Evolutionary conservation across 805 yeast species (phyloP).

Genomic region (Barnettozyma wickerhamii): DNA sequence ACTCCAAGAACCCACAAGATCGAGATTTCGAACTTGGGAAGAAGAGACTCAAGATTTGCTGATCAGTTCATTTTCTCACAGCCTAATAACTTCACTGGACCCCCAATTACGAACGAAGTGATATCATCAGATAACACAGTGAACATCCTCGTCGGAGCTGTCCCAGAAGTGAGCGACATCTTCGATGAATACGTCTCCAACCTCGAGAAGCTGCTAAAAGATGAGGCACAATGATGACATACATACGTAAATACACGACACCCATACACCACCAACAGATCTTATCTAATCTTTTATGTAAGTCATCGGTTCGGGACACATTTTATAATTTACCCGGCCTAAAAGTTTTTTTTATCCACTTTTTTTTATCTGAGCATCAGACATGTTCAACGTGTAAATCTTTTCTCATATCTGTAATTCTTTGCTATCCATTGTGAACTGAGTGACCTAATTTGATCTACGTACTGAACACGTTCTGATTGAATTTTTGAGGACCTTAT

Average conservation of each 20-base stretch:
- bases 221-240: background rate
- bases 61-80: constrained; percentile 9
- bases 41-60: background rate
- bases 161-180: background rate
- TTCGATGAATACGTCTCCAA: background rate
- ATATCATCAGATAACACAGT: constrained; percentile 1
- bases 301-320: constrained; percentile 3
- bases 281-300: background rate
- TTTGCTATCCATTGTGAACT: background rate
- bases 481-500: no score
- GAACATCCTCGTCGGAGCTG: constrained; percentile 2
- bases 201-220: background rate
- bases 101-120: constrained; percentile 8
- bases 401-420: no score
- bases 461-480: background rate
- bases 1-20: constrained; percentile 3
- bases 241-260: background rate
- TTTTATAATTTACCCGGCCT: background rate
- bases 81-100: constrained; percentile 8
- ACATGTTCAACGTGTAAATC: no score
- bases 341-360: background rate
- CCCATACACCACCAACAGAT: background rate
- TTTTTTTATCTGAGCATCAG: background rate
- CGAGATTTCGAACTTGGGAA: constrained; percentile 11
- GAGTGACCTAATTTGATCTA: background rate